Base-by-base conservation (phyloP, 306 rosid species). In the Cicer yamashitae region DNA sequence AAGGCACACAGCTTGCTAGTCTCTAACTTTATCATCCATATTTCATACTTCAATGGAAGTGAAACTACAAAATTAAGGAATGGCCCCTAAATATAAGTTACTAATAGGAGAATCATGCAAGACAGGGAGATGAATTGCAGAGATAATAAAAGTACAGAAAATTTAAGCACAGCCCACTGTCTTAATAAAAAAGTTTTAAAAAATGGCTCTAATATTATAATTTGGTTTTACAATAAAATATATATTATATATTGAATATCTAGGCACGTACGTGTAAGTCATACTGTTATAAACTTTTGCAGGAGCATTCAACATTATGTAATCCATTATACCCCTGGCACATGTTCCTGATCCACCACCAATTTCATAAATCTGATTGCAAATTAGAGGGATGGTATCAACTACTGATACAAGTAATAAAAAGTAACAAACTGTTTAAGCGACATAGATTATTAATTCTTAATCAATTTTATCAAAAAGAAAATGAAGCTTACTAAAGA, bases 321-420 rank as follows among this genome's bases (percentile, higher is more conserved):
- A 94, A 85, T 94, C 97, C 96, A 94, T 75, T 82, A 94, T 94
- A 72, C 98, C 97, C 89, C 89, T 91, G 68, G 98, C 98, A 86
- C 97, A 94, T 66, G 91, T 90, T 87, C 98, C 97, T 77, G 97
- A 94, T 87, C 98, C 98, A 82, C 98, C 98, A 58, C 98, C 98
- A 83, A 94, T 94, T 91, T 94, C 98, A 91, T 91, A 94, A 80
- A 94, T 91, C 97, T 94, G 96, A 82, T 78, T 77, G 80, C 81
- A 86, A 78, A 81, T 82, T 81, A 69, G 79, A 82, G 82, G 81
- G 80, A 77, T 53, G 77, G 44, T 75, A 85, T 79, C 56, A 83
- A 75, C 79, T 83, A 82, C 48, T 66, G 66, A 50, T 62, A 72
- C 15, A 67, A 71, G 67, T 57, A 37, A 78, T 37, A 60, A 82